Evolutionary conservation across 1,284 basidiomycete species (phyloP).

Genomic region (Chondrostereum purpureum): DNA sequence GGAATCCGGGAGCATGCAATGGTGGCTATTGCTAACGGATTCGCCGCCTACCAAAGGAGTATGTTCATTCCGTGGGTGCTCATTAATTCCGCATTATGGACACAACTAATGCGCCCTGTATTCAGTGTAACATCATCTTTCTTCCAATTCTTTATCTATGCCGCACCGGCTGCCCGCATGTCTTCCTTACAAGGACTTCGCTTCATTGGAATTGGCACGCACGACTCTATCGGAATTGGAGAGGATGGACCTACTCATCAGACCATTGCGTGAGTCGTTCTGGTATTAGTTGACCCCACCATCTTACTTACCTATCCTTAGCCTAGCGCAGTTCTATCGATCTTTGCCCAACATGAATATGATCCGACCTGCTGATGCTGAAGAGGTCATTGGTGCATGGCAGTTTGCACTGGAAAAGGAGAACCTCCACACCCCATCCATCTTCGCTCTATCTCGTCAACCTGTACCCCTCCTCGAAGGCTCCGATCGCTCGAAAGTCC

Average conservation of each 20-base stretch:
- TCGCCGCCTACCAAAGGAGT: constrained; percentile 53
- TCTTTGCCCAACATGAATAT: constrained; percentile 64
- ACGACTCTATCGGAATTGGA: constrained; percentile 63
- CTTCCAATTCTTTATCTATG: constrained; percentile 66
- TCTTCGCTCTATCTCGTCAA: constrained; percentile 56
- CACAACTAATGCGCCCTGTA: too few relatives aligned
- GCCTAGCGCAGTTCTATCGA: constrained; percentile 27
- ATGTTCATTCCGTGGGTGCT: constrained; percentile 56
- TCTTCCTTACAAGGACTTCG: constrained; percentile 64
- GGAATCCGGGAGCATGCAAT: constrained; percentile 79
- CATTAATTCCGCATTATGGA: constrained; percentile 28
- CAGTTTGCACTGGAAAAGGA: constrained; percentile 59
- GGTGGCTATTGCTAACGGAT: constrained; percentile 71
- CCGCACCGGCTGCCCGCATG: constrained; percentile 63
- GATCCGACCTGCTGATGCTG: constrained; percentile 22
- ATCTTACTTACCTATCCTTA: neutral
- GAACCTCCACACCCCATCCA: constrained; percentile 55
- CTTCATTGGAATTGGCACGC: constrained; percentile 63
- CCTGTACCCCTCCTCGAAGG: constrained; percentile 69
- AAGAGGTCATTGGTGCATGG: constrained; percentile 18
- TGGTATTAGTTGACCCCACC: constrained; percentile 17
- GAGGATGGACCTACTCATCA: constrained; percentile 78
- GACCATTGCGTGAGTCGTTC: constrained; percentile 63
- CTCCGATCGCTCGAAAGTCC: constrained; percentile 60
- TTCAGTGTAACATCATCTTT: constrained; percentile 7